A percentile compares a stretch with the other conserved stretches of the same genome.
Evolutionary conservation across 108 stramenopile genomes (phyloP).

Genomic region (Cyclotella distinguenda): DNA sequence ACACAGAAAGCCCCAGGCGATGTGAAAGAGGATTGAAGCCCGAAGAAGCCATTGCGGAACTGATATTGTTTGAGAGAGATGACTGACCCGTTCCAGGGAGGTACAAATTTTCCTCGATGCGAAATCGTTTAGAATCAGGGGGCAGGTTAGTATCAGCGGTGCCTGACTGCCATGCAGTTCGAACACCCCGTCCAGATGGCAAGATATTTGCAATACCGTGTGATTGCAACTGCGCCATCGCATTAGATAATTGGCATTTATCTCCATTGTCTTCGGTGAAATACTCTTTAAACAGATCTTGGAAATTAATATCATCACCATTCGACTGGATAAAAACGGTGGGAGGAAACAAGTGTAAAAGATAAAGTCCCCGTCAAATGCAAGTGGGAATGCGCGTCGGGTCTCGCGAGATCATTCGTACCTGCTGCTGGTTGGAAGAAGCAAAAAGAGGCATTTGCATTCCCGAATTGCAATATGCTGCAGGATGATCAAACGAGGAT

Average conservation of each 20-base stretch:
- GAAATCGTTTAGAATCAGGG: slow-evolving; percentile 12
- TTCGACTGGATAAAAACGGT: neutral
- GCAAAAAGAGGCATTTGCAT: slow-evolving; percentile 41
- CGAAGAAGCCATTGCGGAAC: neutral
- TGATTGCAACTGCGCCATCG: slow-evolving; percentile 25
- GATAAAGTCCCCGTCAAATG: neutral
- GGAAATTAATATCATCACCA: slow-evolving; percentile 39
- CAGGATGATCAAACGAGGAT: neutral
- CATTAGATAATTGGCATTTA: neutral
- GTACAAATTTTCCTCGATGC: slow-evolving; percentile 27
- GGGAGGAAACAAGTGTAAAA: neutral
- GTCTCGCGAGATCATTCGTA: too few species aligned
- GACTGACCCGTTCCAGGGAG: neutral
- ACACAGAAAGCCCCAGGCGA: slow-evolving; percentile 24
- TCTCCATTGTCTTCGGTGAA: slow-evolving; percentile 38
- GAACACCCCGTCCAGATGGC: slow-evolving; percentile 42
- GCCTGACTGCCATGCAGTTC: slow-evolving; percentile 45
- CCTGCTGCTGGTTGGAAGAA: slow-evolving; percentile 31
- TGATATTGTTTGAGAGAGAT: neutral
- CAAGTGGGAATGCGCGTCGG: too few species aligned
- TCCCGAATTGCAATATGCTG: slow-evolving; percentile 9
- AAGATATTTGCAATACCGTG: slow-evolving; percentile 25
- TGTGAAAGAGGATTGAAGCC: slow-evolving; percentile 10
- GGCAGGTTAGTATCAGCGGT: slow-evolving; percentile 12
- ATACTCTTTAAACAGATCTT: slow-evolving; percentile 53